These are phyloP conservation scores for Apophysomyces elegans DNA, from an alignment of 371 early-diverging fungal species.

Conservation along the genomic window DNA sequence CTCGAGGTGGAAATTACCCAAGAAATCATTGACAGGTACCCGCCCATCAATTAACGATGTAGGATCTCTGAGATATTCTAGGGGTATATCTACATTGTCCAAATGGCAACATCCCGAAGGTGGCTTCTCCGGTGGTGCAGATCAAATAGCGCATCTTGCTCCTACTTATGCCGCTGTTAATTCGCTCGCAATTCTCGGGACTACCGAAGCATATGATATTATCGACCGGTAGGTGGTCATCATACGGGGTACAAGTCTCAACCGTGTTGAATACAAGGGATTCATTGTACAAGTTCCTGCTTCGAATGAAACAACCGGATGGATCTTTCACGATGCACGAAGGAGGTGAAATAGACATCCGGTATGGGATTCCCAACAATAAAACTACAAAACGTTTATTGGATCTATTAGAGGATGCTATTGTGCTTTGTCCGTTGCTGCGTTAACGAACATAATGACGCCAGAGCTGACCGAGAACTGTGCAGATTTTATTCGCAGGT, in stretches of 20 bases:
- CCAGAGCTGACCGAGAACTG: conserved; percentile 74
- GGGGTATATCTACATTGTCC: conserved; percentile 66
- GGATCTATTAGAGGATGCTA: conserved; percentile 73
- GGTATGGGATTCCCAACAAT: conserved; percentile 31
- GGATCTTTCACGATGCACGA: conserved; percentile 92
- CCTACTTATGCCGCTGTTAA: conserved; percentile 88
- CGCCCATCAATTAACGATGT: background rate
- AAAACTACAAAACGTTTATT: background rate
- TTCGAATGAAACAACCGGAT: conserved; percentile 84
- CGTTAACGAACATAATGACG: conserved; percentile 78
- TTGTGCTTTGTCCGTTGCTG: conserved; percentile 86
- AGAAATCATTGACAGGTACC: conserved; percentile 50
- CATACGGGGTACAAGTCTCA: background rate
- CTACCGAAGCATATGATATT: conserved; percentile 70
- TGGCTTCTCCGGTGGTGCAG: conserved; percentile 89
- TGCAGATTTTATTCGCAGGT: conserved; percentile 73
- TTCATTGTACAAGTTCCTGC: conserved; percentile 72
- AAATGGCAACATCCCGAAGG: conserved; percentile 76
- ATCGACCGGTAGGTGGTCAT: conserved; percentile 56
- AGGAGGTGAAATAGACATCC: conserved; percentile 94
- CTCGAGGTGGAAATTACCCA: conserved; percentile 58
- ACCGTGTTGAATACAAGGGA: conserved; percentile 35
- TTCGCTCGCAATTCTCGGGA: conserved; percentile 74
- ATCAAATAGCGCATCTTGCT: conserved; percentile 82
- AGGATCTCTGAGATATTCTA: conserved; percentile 14